phyloP scores from a whole-genome alignment of 75 land plant genomes.

The Gnetum montanum region DNA sequence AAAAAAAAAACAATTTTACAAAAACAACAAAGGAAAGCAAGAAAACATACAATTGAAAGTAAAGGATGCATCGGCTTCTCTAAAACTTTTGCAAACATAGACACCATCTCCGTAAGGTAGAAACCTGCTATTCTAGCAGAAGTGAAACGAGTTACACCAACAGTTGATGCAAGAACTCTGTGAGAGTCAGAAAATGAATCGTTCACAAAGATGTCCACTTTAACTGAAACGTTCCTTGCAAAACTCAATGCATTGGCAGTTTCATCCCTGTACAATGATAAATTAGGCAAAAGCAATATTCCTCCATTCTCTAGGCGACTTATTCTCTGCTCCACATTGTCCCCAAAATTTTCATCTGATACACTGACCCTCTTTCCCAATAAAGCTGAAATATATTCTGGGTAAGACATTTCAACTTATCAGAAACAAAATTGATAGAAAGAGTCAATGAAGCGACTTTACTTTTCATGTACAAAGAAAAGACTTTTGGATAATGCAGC shows the following conservation, averaged over 20 bases:
- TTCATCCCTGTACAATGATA: constrained; percentile 45
- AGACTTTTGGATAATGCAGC: neutral
- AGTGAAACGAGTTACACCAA: constrained; percentile 58
- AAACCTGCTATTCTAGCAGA: constrained; percentile 64
- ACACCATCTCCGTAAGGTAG: constrained; percentile 47
- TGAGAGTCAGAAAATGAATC: constrained; percentile 67
- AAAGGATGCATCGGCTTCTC: constrained; percentile 27
- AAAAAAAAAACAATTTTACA: too few species aligned
- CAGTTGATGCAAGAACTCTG: constrained; percentile 72
- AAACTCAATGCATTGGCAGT: constrained; percentile 48
- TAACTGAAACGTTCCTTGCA: constrained; percentile 39
- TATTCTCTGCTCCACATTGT: constrained; percentile 8
- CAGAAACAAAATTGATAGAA: neutral
- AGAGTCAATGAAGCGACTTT: neutral
- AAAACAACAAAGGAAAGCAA: too few species aligned
- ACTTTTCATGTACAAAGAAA: too few species aligned
- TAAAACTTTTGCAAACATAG: constrained; percentile 20
- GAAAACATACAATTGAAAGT: constrained; percentile 39
- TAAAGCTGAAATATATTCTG: constrained; percentile 50
- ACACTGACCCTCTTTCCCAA: constrained; percentile 37
- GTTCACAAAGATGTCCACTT: constrained; percentile 64
- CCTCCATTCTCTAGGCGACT: constrained; percentile 21
- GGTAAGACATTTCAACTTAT: neutral
- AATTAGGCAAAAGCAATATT: constrained; percentile 50
- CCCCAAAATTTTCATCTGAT: constrained; percentile 13